These are phyloP conservation scores for Verticillium nubilum DNA, from an alignment of 2,329 filamentous ascomycete species.

Conservation along the genomic window DNA sequence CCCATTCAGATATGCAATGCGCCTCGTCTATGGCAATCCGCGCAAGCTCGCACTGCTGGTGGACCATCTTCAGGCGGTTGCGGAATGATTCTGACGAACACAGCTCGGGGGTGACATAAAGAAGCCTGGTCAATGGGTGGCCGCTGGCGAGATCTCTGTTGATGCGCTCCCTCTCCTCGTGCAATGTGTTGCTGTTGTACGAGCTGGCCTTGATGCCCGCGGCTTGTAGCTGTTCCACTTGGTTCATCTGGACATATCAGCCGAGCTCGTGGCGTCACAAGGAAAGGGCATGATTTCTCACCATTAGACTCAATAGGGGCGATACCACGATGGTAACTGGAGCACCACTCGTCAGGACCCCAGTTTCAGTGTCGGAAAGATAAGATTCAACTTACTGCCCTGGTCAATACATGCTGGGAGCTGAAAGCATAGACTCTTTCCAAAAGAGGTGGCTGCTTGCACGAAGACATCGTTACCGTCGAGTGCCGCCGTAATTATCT, in stretches of 20 bases:
- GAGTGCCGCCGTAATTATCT: conserved; percentile 79
- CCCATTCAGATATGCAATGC: conserved; percentile 97
- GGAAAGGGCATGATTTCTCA: conserved; percentile 21
- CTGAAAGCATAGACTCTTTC: conserved; percentile 91
- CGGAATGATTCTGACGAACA: conserved; percentile 77
- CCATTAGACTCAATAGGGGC: conserved; percentile 85
- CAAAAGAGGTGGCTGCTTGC: conserved; percentile 85
- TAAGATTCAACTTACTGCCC: conserved; percentile 58
- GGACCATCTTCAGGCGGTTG: conserved; percentile 63
- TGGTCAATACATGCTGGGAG: conserved; percentile 81
- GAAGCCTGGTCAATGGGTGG: conserved; percentile 73
- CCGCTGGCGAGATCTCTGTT: conserved; percentile 80
- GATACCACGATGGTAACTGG: conserved; percentile 86
- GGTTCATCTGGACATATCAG: conserved; percentile 64
- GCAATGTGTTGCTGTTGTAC: conserved; percentile 77
- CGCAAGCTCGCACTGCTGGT: conserved; percentile 78
- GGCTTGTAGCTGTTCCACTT: conserved; percentile 73
- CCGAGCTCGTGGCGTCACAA: background rate
- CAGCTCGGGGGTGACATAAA: conserved; percentile 91
- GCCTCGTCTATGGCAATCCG: conserved; percentile 90
- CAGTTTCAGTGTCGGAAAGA: background rate
- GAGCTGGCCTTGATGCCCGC: conserved; percentile 76
- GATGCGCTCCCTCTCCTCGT: conserved; percentile 60
- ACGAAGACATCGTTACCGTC: conserved; percentile 87
- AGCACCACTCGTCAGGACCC: background rate